Evolutionary conservation across 768 basidiomycete species (phyloP).

Genomic region (Auricularia auricula-judae): DNA sequence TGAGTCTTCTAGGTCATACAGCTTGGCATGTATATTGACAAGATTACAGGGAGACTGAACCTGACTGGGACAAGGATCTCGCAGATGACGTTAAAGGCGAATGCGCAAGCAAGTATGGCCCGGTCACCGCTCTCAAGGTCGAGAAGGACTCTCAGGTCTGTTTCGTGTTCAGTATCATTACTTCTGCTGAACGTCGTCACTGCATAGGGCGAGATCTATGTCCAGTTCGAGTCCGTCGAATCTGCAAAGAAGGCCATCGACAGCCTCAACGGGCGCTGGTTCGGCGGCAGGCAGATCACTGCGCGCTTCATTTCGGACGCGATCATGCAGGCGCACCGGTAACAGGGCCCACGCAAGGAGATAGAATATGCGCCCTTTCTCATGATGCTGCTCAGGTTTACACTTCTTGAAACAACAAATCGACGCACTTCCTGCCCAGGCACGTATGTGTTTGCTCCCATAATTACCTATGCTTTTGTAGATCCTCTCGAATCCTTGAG

Average conservation of each 20-base stretch:
- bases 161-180: neutral
- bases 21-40: neutral
- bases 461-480: conserved; percentile 1
- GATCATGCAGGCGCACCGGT: conserved; percentile 78
- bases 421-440: neutral
- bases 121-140: conserved; percentile 78
- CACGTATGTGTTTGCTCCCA: neutral
- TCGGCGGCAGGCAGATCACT: conserved; percentile 82
- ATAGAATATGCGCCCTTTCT: neutral
- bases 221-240: conserved; percentile 77
- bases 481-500: neutral
- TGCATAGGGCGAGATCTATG: conserved; percentile 86
- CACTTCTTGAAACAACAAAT: neutral
- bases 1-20: conserved; percentile 26
- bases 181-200: neutral
- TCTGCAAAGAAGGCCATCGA: conserved; percentile 75
- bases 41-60: conserved; percentile 72
- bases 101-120: conserved; percentile 84
- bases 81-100: conserved; percentile 94
- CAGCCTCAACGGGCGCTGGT: conserved; percentile 94
- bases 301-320: conserved; percentile 88
- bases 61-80: conserved; percentile 93
- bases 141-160: conserved; percentile 87
- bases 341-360: neutral
- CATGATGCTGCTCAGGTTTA: neutral